Evolutionary conservation across 2,329 filamentous ascomycete species (phyloP), one percentile per base, ranked within the genome.

Genomic region (Decorospora gaudefroyi): DNA sequence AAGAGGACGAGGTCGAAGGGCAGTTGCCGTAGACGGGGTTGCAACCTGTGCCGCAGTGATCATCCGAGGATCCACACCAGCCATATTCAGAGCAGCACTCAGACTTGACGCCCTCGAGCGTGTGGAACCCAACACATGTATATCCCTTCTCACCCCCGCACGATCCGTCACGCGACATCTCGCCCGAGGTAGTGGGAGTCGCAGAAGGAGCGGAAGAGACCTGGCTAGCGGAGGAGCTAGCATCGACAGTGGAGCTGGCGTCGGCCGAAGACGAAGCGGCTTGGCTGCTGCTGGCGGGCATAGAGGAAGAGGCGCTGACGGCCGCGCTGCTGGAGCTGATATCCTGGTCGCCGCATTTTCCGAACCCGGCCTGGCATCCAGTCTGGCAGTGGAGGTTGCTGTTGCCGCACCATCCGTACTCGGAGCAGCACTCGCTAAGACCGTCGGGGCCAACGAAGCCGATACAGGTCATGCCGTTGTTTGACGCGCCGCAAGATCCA

Each of bases 71-170:
- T 31, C 66, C 63, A 35, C 75, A 77, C 50, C 60, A 69, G 16
- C 74, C 73, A 42, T 65, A 69, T 39, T 59, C 59, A 15, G 71
- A 74, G 64, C 75, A 78, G 63, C 75, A 77, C 44, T 70, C 57
- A 3, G 74, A 72, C 43, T 70, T 70, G 6, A 52, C 42, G 31
- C 42, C 42, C 7, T 54, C 42, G 13, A 44, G 42, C 7, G 39
- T 42, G 22, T 29, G 30, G 50, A 57, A 63, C 15, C 60, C 55
- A 23, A 49, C 38, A 44, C 61, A 64, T 13, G 51, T 58, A 41
- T 45, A 62, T 19, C 59, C 59, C n/a, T 48, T 54, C 12, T 25
- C 31, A 4, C 54, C 56, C 27, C 61, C 61, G 33, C 62, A 64
- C 15, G 45, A 51, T 15, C 54, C 57, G 31, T 62, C 59, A 19